phyloP scores from a whole-genome alignment of 2,329 filamentous ascomycete genomes.

The Colletotrichum sublineola region DNA sequence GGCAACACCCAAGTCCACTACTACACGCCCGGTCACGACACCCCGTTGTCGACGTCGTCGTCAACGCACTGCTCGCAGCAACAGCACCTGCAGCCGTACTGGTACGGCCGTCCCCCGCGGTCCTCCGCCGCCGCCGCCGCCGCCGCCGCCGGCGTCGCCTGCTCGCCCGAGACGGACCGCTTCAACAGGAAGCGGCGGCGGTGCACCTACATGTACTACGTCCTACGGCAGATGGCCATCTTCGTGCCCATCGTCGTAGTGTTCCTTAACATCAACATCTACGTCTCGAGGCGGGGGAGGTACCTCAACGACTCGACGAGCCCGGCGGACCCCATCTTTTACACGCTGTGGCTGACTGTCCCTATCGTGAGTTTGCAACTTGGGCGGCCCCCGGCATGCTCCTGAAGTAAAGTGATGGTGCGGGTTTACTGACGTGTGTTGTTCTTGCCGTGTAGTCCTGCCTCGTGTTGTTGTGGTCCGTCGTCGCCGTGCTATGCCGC shows the following conservation, averaged over 20 bases:
- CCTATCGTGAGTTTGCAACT: slow-evolving; percentile 24
- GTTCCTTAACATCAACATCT: slow-evolving; percentile 43
- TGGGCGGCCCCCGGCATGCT: no score
- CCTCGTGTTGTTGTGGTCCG: slow-evolving; percentile 37
- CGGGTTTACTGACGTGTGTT: neutral
- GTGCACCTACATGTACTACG: slow-evolving; percentile 52
- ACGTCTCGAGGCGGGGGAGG: slow-evolving; percentile 39
- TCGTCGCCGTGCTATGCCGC: slow-evolving; percentile 33
- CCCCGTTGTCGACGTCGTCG: slow-evolving; percentile 16
- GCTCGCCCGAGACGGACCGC: slow-evolving; percentile 34
- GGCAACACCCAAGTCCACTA: slow-evolving; percentile 25
- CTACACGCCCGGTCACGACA: slow-evolving; percentile 25
- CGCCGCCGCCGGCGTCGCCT: neutral
- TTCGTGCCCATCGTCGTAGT: slow-evolving; percentile 40
- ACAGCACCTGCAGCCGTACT: slow-evolving; percentile 16
- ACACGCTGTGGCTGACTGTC: slow-evolving; percentile 40
- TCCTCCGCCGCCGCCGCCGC: neutral
- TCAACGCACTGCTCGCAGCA: neutral
- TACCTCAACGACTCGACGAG: slow-evolving; percentile 42
- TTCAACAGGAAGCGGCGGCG: slow-evolving; percentile 46
- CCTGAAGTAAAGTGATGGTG: no score
- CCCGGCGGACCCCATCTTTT: slow-evolving; percentile 39
- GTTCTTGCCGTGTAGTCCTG: slow-evolving; percentile 18
- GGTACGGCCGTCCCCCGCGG: slow-evolving; percentile 32
- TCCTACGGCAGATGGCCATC: slow-evolving; percentile 59